Percentiles rank a stretch among this genome's conserved stretches.
These are phyloP conservation scores for Lepidium didymum DNA, from an alignment of 345 rosid genomes.

Conservation along the genomic window DNA sequence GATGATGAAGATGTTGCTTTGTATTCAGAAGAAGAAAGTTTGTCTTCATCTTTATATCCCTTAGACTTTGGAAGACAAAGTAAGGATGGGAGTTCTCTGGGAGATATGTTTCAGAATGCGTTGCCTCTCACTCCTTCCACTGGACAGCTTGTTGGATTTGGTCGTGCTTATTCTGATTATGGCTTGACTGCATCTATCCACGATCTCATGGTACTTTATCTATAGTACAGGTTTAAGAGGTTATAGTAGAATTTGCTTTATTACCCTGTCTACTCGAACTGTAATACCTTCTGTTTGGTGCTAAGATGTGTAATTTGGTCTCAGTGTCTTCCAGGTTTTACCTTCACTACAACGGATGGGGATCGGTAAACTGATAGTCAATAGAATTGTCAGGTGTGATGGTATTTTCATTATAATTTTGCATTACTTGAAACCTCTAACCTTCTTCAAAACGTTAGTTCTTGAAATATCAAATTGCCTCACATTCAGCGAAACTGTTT, in stretches of 20 bases:
- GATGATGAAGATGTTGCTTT: not conserved
- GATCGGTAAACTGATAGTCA: conserved; percentile 67
- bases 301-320: conserved; percentile 31
- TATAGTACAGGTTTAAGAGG: not conserved
- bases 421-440: not conserved
- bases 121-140: conserved; percentile 46
- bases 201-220: conserved; percentile 57
- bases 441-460: not conserved
- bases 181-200: conserved; percentile 81
- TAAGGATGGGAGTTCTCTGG: conserved; percentile 26
- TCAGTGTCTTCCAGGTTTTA: conserved; percentile 58
- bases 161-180: conserved; percentile 74
- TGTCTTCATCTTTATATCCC: conserved; percentile 8
- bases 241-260: not conserved
- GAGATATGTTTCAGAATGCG: conserved; percentile 36
- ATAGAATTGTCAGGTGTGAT: conserved; percentile 62
- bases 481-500: not conserved
- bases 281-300: not conserved
- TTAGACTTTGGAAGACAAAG: conserved; percentile 2
- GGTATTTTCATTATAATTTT: not conserved
- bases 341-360: conserved; percentile 72
- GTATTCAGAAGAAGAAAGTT: conserved; percentile 1
- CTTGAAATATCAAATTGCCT: not conserved
- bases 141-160: conserved; percentile 68
- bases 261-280: not conserved